These are phyloP conservation scores for Sclerotinia borealis DNA, from an alignment of 2,329 filamentous ascomycete genomes.

Conservation along the genomic window DNA sequence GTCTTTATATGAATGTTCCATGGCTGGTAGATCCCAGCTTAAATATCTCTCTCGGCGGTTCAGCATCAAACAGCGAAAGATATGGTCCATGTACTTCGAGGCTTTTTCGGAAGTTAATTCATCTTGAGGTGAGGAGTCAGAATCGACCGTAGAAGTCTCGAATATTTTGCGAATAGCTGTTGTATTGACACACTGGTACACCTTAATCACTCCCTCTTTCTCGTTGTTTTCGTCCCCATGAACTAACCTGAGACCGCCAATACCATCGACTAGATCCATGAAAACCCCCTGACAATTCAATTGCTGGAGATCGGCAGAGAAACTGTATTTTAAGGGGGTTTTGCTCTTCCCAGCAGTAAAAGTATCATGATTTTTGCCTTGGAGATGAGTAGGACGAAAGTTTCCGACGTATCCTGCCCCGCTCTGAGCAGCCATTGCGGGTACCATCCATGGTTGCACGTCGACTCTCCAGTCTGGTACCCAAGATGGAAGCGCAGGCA, in stretches of 20 bases:
- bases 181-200: not conserved
- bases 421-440: slow-evolving; percentile 13
- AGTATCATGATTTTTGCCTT: not conserved
- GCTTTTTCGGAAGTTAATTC: not conserved
- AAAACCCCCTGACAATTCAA: slow-evolving; percentile 11
- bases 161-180: not conserved
- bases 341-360: slow-evolving; percentile 3
- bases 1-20: not conserved
- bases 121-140: not conserved
- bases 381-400: not conserved
- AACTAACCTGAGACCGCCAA: slow-evolving; percentile 13
- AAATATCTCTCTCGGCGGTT: not conserved
- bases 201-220: not conserved
- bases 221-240: slow-evolving; percentile 3
- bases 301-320: slow-evolving; percentile 8
- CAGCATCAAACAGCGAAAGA: not conserved
- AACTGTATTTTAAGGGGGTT: not conserved
- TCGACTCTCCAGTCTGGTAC: slow-evolving; percentile 18
- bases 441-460: slow-evolving; percentile 7
- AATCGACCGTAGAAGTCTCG: not conserved
- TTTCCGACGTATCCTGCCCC: slow-evolving; percentile 11
- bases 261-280: slow-evolving; percentile 14
- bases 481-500: slow-evolving; percentile 15
- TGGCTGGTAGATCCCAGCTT: not conserved
- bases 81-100: not conserved